Evolutionary conservation across 495 filamentous ascomycete species (phyloP).

Genomic region (Evernia prunastri): DNA sequence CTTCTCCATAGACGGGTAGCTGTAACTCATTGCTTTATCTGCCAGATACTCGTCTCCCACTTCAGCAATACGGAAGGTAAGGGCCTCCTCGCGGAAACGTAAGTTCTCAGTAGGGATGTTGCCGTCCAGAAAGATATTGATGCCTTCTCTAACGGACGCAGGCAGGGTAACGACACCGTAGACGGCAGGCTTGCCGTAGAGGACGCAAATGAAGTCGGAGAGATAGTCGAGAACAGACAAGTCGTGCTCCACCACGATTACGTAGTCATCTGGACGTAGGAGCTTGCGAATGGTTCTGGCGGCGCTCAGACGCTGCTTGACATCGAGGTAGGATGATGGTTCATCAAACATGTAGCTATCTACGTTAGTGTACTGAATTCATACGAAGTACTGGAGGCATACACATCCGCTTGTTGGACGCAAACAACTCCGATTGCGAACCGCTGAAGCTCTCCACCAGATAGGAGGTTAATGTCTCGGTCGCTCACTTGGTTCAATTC

Average conservation of each 20-base stretch:
- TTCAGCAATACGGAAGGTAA: constrained; percentile 94
- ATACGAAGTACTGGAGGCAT: constrained; percentile 31
- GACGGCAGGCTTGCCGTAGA: constrained; percentile 89
- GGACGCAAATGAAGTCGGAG: constrained; percentile 94
- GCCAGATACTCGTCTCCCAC: constrained; percentile 82
- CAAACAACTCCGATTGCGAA: constrained; percentile 95
- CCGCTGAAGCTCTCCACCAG: constrained; percentile 94
- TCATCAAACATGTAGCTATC: constrained; percentile 96
- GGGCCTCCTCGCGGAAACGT: constrained; percentile 93
- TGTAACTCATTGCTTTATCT: constrained; percentile 78
- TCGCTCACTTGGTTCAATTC: constrained; percentile 81
- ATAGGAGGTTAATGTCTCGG: constrained; percentile 80
- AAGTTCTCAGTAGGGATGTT: constrained; percentile 97
- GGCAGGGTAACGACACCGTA: constrained; percentile 99
- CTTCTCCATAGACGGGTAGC: constrained; percentile 88
- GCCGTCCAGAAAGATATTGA: constrained; percentile 99
- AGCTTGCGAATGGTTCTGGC: constrained; percentile 87
- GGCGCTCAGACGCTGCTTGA: constrained; percentile 92
- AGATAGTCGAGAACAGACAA: constrained; percentile 96
- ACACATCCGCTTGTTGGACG: constrained; percentile 94
- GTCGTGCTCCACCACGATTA: constrained; percentile 99
- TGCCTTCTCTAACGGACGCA: constrained; percentile 93
- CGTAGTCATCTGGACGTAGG: constrained; percentile 81
- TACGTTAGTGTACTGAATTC: constrained; percentile 20
- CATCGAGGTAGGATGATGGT: constrained; percentile 96